Conservation (phyloP, 176 grass and related monocot species). For the Cenchrus fungigraminus region DNA sequence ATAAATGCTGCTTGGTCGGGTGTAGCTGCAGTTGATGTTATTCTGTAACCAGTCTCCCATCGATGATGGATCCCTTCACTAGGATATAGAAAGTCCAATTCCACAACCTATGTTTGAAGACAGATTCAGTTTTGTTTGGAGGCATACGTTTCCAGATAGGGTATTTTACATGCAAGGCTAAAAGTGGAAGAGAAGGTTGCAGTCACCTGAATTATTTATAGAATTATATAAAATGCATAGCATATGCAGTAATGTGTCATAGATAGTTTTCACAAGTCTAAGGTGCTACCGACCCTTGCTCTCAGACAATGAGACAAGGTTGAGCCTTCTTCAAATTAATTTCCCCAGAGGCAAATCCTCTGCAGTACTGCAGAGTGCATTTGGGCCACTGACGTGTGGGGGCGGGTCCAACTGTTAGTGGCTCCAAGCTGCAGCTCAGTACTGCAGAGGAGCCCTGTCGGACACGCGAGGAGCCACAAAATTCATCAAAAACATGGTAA, state of each 20-base stretch:
- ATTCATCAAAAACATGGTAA: neutral
- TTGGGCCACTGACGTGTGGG: no score
- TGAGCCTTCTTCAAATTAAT: no score
- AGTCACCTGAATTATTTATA: neutral
- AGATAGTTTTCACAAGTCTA: neutral
- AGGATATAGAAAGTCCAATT: constrained; percentile 89
- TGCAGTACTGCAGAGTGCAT: no score
- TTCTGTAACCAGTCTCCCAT: constrained; percentile 81
- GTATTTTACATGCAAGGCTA: neutral
- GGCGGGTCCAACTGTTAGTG: no score
- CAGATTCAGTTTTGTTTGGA: constrained; percentile 21
- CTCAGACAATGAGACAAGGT: no score
- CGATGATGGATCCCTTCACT: constrained; percentile 82
- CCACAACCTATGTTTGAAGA: constrained; percentile 60
- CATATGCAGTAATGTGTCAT: neutral
- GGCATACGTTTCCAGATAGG: neutral
- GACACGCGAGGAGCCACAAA: neutral
- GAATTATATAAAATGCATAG: neutral
- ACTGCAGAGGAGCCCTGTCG: no score
- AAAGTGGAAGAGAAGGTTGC: neutral
- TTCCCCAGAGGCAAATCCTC: no score
- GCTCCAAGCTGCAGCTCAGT: no score
- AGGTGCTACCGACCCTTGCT: neutral
- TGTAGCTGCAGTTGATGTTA: constrained; percentile 80
- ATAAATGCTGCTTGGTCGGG: constrained; percentile 79